Percentiles rank a stretch among this genome's conserved stretches.
These are phyloP conservation scores for Cadophora sp. DNA, from an alignment of 2,329 filamentous ascomycete species.

Conservation along the genomic window DNA sequence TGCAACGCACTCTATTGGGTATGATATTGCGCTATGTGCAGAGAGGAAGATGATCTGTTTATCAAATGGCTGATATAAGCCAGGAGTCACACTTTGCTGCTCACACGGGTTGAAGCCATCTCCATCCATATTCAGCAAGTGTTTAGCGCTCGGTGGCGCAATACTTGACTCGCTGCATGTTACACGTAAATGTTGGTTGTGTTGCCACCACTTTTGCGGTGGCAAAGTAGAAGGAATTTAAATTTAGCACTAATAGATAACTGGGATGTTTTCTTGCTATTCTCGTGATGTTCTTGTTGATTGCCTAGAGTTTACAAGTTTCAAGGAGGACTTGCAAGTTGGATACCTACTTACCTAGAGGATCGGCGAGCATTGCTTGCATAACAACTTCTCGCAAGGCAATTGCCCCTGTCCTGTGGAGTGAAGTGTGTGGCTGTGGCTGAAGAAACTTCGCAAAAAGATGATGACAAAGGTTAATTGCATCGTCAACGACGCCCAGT, in stretches of 20 bases:
- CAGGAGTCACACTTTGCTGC: not conserved
- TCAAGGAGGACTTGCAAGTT: not conserved
- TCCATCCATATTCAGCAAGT: not conserved
- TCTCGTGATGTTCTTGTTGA: not conserved
- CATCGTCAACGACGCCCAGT: not conserved
- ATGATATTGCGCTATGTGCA: not conserved
- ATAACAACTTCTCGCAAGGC: not conserved
- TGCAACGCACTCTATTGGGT: not conserved
- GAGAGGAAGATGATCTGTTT: not conserved
- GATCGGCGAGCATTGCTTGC: not conserved
- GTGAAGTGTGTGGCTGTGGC: not conserved
- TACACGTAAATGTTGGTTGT: not conserved
- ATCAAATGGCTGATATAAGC: not conserved
- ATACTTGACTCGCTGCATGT: not conserved
- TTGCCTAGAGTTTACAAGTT: not conserved
- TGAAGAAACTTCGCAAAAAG: not conserved
- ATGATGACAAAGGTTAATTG: not conserved
- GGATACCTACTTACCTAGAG: not conserved
- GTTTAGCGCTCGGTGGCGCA: not conserved
- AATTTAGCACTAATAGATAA: no score
- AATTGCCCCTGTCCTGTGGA: not conserved
- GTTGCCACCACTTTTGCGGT: conserved; percentile 1
- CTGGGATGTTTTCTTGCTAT: not conserved
- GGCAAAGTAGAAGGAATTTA: conserved; percentile 1
- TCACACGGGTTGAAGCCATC: not conserved